phyloP scores from a whole-genome alignment of 208 protist species.

The Trypanosoma grayi region DNA sequence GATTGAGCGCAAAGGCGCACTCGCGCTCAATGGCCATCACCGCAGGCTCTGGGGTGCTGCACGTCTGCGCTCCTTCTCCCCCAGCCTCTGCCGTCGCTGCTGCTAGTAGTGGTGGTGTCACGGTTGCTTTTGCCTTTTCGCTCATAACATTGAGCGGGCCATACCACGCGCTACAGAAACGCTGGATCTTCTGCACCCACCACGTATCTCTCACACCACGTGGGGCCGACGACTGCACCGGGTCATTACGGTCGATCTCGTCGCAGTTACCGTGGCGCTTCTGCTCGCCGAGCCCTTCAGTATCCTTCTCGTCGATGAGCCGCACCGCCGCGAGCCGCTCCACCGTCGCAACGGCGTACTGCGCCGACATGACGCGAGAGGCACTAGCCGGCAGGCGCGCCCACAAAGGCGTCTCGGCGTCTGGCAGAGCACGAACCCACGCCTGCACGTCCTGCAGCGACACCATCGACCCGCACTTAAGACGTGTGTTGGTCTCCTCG shows the following conservation, averaged over 20 bases:
- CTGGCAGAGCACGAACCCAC: conserved; percentile 89
- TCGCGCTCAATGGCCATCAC: conserved; percentile 22
- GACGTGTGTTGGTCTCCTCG: conserved; percentile 3
- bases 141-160: neutral
- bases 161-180: conserved; percentile 38
- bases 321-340: conserved; percentile 68
- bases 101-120: neutral
- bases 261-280: too few relatives aligned
- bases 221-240: neutral
- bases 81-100: neutral
- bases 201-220: conserved; percentile 28
- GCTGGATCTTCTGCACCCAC: conserved; percentile 53
- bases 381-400: conserved; percentile 92
- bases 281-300: too few relatives aligned
- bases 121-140: neutral
- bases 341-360: conserved; percentile 53
- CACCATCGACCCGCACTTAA: conserved; percentile 42
- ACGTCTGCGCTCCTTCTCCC: neutral
- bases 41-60: conserved; percentile 4
- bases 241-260: neutral
- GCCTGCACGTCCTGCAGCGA: conserved; percentile 65
- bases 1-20: conserved; percentile 15
- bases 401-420: conserved; percentile 84
- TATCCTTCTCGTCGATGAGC: conserved; percentile 48
- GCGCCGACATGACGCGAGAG: conserved; percentile 70